Evolutionary conservation across 441 rosid genomes (phyloP).

Genomic region (Daphne laureola): DNA sequence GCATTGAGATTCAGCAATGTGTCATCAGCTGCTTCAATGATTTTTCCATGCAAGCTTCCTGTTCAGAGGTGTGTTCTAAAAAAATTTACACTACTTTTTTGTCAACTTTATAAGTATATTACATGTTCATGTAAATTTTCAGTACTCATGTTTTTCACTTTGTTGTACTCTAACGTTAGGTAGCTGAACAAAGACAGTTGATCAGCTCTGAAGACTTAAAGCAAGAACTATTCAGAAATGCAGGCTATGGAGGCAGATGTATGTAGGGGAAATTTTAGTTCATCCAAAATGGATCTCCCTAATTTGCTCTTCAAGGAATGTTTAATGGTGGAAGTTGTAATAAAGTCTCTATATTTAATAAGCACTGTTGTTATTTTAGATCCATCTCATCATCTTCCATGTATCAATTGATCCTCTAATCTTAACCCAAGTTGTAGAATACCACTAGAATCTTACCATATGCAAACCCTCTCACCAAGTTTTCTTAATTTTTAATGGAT

Average conservation of each 20-base stretch:
- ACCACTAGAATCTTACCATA: no score
- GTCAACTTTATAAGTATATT: background rate
- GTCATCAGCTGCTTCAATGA: slow-evolving; percentile 90
- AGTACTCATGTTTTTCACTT: background rate
- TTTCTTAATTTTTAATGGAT: slow-evolving; percentile 13
- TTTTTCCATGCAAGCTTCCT: slow-evolving; percentile 90
- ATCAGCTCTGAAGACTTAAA: slow-evolving; percentile 64
- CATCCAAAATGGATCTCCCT: slow-evolving; percentile 12
- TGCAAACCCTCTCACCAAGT: background rate
- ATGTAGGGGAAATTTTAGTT: slow-evolving; percentile 29
- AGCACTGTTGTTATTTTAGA: slow-evolving; percentile 13
- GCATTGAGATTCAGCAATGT: slow-evolving; percentile 90
- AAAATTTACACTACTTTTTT: no score
- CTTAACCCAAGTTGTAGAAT: no score
- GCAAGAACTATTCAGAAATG: slow-evolving; percentile 78
- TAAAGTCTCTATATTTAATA: slow-evolving; percentile 9
- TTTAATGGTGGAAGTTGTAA: slow-evolving; percentile 19
- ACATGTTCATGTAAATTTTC: no score
- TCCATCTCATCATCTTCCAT: slow-evolving; percentile 14
- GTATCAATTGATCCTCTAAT: slow-evolving; percentile 1
- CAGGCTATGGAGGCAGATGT: slow-evolving; percentile 91
- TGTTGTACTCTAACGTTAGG: slow-evolving; percentile 19
- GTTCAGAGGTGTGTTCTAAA: slow-evolving; percentile 59
- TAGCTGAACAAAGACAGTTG: slow-evolving; percentile 41
- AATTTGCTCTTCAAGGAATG: slow-evolving; percentile 22